Evolutionary conservation across 805 yeast genomes (phyloP).

Genomic region (Myxozyma neotropica): DNA sequence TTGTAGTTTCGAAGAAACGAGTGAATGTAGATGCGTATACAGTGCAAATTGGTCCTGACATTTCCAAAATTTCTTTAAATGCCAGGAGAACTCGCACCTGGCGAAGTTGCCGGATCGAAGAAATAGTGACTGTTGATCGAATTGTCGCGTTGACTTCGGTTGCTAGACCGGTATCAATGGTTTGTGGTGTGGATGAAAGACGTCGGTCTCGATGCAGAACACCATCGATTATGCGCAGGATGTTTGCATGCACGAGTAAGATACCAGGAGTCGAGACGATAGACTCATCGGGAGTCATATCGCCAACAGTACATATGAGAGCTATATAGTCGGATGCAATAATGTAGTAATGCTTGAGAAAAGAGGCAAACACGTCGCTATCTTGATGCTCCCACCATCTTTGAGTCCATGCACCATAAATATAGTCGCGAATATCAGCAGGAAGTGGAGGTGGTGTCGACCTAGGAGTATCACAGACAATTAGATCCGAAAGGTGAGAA

Average conservation of each 20-base stretch:
- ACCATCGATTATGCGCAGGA: slow-evolving; percentile 37
- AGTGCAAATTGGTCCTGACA: slow-evolving; percentile 34
- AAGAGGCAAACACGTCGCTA: slow-evolving; percentile 46
- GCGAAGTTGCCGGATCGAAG: slow-evolving; percentile 14
- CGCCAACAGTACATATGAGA: slow-evolving; percentile 31
- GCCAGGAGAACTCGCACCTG: slow-evolving; percentile 40
- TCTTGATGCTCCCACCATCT: slow-evolving; percentile 42
- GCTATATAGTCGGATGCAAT: slow-evolving; percentile 39
- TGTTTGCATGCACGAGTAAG: slow-evolving; percentile 37
- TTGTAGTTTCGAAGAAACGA: slow-evolving; percentile 44
- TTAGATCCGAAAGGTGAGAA: slow-evolving; percentile 35
- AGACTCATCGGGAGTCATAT: slow-evolving; percentile 27
- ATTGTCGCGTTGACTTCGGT: slow-evolving; percentile 13
- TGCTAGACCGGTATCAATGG: slow-evolving; percentile 6
- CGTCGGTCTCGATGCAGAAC: slow-evolving; percentile 23
- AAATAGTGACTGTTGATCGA: slow-evolving; percentile 10
- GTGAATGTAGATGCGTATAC: slow-evolving; percentile 41
- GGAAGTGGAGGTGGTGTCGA: slow-evolving; percentile 28
- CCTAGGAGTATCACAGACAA: slow-evolving; percentile 33
- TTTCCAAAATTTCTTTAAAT: slow-evolving; percentile 46
- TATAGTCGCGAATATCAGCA: slow-evolving; percentile 20
- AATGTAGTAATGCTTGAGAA: slow-evolving; percentile 47
- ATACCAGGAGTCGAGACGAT: slow-evolving; percentile 42
- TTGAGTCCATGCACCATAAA: slow-evolving; percentile 44
- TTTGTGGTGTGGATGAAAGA: background rate